Percentiles rank a stretch among this genome's conserved stretches.
Evolutionary conservation across 306 rosid species (phyloP).

Genomic region (Macrotyloma uniflorum): DNA sequence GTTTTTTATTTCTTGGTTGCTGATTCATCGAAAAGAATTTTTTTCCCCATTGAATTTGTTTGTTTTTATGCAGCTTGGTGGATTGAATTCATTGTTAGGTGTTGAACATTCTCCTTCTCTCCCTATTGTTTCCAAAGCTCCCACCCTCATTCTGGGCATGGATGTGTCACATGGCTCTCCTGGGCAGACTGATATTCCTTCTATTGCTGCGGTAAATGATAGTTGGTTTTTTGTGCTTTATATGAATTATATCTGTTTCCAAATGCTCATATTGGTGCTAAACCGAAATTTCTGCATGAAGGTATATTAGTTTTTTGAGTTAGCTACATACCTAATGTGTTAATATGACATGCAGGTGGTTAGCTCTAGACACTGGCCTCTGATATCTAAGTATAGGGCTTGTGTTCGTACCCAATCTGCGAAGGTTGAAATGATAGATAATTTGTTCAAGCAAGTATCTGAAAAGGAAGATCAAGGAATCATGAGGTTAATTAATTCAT

Average conservation of each 20-base stretch:
- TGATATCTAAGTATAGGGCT: conserved; percentile 87
- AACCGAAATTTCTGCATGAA: not conserved
- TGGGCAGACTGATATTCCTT: conserved; percentile 87
- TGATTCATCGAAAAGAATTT: not conserved
- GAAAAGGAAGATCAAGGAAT: conserved; percentile 89
- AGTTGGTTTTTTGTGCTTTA: not conserved
- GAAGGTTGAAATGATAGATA: conserved; percentile 91
- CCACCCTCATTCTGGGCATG: conserved; percentile 91
- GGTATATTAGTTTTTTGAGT: not conserved
- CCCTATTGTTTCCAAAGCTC: conserved; percentile 82
- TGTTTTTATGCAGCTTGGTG: conserved; percentile 76
- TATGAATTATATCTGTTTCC: not conserved
- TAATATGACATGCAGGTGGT: conserved; percentile 66
- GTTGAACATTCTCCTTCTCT: conserved; percentile 69
- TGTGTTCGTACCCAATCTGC: conserved; percentile 91
- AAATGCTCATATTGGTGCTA: not conserved
- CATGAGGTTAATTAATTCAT: conserved; percentile 56
- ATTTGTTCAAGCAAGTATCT: conserved; percentile 66
- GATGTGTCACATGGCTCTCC: conserved; percentile 99
- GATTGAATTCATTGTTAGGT: conserved; percentile 76
- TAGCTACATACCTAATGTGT: conserved; percentile 2
- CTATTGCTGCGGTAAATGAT: conserved; percentile 83
- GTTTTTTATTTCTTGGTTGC: not conserved
- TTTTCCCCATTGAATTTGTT: not conserved
- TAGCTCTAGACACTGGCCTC: conserved; percentile 92